Evolutionary conservation across 192 early-diverging fungal genomes (phyloP), one percentile per base, ranked within the genome.

Genomic region (Coemansia sp.): DNA sequence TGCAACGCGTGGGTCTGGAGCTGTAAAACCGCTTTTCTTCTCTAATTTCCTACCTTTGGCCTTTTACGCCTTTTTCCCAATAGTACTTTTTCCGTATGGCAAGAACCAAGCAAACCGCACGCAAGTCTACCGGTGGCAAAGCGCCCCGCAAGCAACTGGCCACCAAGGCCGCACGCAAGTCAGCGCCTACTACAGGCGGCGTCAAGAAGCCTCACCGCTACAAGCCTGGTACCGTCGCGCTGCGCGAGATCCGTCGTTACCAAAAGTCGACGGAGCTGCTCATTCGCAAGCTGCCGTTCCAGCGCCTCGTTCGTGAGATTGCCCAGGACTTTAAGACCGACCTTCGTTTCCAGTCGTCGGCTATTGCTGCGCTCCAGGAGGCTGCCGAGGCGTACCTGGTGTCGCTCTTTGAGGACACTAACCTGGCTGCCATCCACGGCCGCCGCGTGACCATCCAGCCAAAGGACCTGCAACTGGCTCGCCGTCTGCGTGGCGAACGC

Each of bases 391-490:
- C 93, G 21, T 95, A 94, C 78, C 84, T 95, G 31, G 93, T 93
- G 56, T 81, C 84, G 11, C 84, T 93, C 42, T 95, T 95, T 56
- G 97, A 96, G 83, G 96, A 98, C 83, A 98, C 95, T 81, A 99
- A 99, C 84, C 85, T 99, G 82, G 95, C 96, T 48, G 97, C 95
- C 67, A 95, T 97, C 86, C 96, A 98, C 83, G 97, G 93, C 82
- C 96, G 97, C 89, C 91, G 97, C 83, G 97, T 98, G 74, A 98
- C 97, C 79, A 98, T 99, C 85, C 95, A 98, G 82, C 97, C 95
- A 77, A 97, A 97, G 88, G 97, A 99, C 80, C 92, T 98, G 76
- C 96, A 98, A 84, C 86, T 98, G 67, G 95, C 95, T 66, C 90
- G 93, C 64, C 89, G 95, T 84, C 92, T 98, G 71, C 90, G 92